phyloP scores from a whole-genome alignment of 768 basidiomycete species.

The Mycena rosella region DNA sequence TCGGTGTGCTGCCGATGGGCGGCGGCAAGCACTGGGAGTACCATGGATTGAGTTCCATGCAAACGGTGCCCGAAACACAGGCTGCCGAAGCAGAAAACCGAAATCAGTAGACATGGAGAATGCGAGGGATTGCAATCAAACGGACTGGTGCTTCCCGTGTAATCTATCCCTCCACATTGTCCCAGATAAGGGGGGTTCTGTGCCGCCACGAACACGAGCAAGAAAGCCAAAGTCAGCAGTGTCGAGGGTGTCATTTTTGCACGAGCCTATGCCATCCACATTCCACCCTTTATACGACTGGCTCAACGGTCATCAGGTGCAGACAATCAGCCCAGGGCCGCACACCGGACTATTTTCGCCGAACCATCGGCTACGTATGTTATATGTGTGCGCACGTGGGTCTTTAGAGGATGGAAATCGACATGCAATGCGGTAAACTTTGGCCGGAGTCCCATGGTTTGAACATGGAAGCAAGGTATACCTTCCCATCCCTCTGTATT shows the following conservation, averaged over 20 bases:
- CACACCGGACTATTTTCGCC: constrained; percentile 21
- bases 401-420: constrained; percentile 16
- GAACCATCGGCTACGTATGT: constrained; percentile 17
- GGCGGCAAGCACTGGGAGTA: constrained; percentile 14
- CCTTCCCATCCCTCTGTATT: constrained; percentile 5
- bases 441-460: constrained; percentile 23
- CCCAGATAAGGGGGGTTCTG: constrained; percentile 20
- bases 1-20: not conserved
- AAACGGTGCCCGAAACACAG: constrained; percentile 14
- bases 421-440: constrained; percentile 12
- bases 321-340: not conserved
- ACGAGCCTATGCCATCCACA: constrained; percentile 9
- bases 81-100: constrained; percentile 6
- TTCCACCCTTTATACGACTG: constrained; percentile 14
- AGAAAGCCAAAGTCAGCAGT: constrained; percentile 15
- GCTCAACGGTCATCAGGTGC: constrained; percentile 17
- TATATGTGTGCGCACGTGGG: constrained; percentile 8
- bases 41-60: constrained; percentile 13
- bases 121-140: constrained; percentile 9
- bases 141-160: constrained; percentile 15
- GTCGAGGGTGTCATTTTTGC: constrained; percentile 21
- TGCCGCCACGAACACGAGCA: constrained; percentile 11
- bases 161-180: constrained; percentile 28
- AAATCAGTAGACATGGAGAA: constrained; percentile 11
- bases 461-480: constrained; percentile 21